Evolutionary conservation across 306 rosid species (phyloP).

Genomic region (Abrus precatorius): DNA sequence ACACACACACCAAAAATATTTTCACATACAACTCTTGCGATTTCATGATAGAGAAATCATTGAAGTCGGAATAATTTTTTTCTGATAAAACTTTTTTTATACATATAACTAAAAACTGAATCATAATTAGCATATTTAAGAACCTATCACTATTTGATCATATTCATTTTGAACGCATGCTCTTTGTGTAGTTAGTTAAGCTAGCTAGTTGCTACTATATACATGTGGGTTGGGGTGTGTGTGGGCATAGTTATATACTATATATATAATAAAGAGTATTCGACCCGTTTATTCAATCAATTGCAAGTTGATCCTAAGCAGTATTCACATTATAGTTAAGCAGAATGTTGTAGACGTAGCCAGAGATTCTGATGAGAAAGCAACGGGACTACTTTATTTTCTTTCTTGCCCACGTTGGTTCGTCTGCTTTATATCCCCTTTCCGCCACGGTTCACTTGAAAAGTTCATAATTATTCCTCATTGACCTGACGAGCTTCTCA

Average conservation of each 20-base stretch:
- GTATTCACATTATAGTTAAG: background rate
- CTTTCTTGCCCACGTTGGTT: background rate
- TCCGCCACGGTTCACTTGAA: background rate
- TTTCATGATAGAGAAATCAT: too few species aligned
- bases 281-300: background rate
- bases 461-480: background rate
- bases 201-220: background rate
- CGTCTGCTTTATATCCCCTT: background rate
- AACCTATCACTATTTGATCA: background rate
- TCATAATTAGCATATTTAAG: background rate
- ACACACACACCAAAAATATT: background rate
- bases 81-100: background rate
- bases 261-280: background rate
- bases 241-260: too few species aligned
- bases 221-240: background rate
- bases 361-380: slow-evolving; percentile 45
- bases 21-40: background rate
- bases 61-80: too few species aligned
- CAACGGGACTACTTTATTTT: slow-evolving; percentile 44
- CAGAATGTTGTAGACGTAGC: background rate
- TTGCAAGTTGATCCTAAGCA: background rate
- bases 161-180: background rate
- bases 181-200: background rate
- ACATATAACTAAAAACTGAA: background rate
- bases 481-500: slow-evolving; percentile 41